Evolutionary conservation across 1,284 basidiomycete species (phyloP), one percentile per base, ranked within the genome.

Genomic region (Coniferiporia sulphurascens): DNA sequence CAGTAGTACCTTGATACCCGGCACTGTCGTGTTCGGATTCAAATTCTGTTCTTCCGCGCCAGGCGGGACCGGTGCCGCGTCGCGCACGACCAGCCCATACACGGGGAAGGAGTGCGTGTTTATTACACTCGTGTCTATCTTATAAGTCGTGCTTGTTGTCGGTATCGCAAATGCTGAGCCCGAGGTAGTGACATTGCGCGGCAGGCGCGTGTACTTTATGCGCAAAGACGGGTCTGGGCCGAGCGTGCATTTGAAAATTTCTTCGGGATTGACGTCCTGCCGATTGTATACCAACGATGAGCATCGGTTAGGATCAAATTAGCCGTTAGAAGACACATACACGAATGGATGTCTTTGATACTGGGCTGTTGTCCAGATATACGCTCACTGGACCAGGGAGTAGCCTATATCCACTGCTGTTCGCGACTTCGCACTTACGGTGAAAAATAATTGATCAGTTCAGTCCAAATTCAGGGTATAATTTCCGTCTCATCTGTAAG

Each of bases 171-270:
- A 83, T 4, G 74, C 58, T 21, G 77, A 75, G 0, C 66, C 71
- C 4, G 68, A 65, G 15, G 71, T 69, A 56, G 73, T 69, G 52
- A 69, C 68, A 4, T 70, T 72, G 46, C 70, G 71, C 22, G 71
- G 68, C 21, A 69, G 71, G 54, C 80, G 79, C 9, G 70, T 65
- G 69, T 81, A 83, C 35, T 75, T 74, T 43, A 85, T 72, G 58
- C 77, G 74, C 43, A 79, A 72, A 1, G 76, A 73, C 1, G 76
- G 64, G 67, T 84, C 83, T 22, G 75, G 70, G 19, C 83, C 83
- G n/a, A 85, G 75, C 4, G 78, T 78, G 68, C 81, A 83, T 32
- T 70, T 68, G 71, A 86, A 84, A 13, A 70, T 74, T 54, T 83
- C 82, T 9, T 76, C 74, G 0, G 74, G 74, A 59, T 74, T 74